phyloP scores from a whole-genome alignment of 805 yeast species.

The Kazachstania psychrophila region DNA sequence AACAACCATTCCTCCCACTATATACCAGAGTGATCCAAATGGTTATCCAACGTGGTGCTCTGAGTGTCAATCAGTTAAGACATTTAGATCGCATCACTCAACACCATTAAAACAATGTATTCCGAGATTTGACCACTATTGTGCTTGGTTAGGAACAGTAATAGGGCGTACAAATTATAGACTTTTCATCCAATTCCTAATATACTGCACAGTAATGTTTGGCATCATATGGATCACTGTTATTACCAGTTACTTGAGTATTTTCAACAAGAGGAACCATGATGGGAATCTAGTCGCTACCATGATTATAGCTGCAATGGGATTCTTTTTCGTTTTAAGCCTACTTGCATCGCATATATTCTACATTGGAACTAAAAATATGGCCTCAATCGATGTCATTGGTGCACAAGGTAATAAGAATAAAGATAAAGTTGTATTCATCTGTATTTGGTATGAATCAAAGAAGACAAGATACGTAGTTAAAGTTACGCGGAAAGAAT shows the following conservation, averaged over 20 bases:
- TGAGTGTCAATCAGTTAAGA: constrained; percentile 53
- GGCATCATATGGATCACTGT: constrained; percentile 33
- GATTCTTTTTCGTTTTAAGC: constrained; percentile 33
- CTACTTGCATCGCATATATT: constrained; percentile 36
- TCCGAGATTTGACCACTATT: constrained; percentile 73
- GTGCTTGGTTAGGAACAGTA: constrained; percentile 65
- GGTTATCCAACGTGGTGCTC: constrained; percentile 78
- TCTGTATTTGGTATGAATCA: constrained; percentile 27
- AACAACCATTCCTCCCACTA: constrained; percentile 40
- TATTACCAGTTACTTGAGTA: constrained; percentile 28
- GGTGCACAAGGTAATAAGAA: constrained; percentile 4
- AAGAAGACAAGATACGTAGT: constrained; percentile 34
- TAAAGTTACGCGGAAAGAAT: constrained; percentile 24
- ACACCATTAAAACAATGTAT: constrained; percentile 47
- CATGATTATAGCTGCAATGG: constrained; percentile 37
- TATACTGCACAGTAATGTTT: constrained; percentile 33
- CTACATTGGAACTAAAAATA: constrained; percentile 37
- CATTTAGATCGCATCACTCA: constrained; percentile 65
- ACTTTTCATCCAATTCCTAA: constrained; percentile 45
- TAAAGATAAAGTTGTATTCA: constrained; percentile 15
- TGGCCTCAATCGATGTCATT: constrained; percentile 54
- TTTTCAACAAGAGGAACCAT: constrained; percentile 7
- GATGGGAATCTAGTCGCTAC: constrained; percentile 44
- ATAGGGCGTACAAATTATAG: constrained; percentile 62
- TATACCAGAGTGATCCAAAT: constrained; percentile 56